Evolutionary conservation across 495 filamentous ascomycete species (phyloP), one percentile per base, ranked within the genome.

Genomic region (Astrothelium subdiscretum): DNA sequence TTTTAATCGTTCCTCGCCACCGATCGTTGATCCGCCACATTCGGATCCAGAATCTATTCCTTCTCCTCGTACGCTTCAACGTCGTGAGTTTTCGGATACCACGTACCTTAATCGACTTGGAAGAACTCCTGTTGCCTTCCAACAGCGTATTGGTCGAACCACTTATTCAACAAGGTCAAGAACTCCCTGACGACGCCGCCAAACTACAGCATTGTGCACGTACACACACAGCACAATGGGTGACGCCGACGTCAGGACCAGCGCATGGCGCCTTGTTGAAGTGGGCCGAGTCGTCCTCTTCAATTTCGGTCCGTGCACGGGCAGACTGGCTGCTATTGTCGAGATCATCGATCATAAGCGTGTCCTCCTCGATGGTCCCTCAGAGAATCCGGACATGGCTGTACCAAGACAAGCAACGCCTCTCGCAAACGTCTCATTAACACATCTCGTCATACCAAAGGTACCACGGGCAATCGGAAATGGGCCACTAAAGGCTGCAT

Each of bases 261-360:
- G 85, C 74, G 77, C 82, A 71, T 96, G 88, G 89, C 91, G 90
- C 77, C 81, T 88, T 72, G 90, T 99, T 74, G 91, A 99, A 83
- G 89, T 97, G 79, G 95, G 95, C 82, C 91, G 95, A 73, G 81
- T 96, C 71, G 87, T 94, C 68, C 85, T 96, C 73, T 83, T 96
- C 80, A 83, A 84, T 70, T 74, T 80, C 70, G 87, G 86, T 67
- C 87, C 85, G 66, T 89, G 84, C 81, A 80, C 76, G 66, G 92
- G 91, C 78, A 88, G 87, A 77, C 84, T 97, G 66, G 95, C 91
- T 66, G 80, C 83, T 72, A 94, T 99, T 75, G 91, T 97, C 77
- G 91, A 97, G 85, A 96, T 99, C 77, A 92, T 97, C 79, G 95
- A 97, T 80, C 94, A 99, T 88, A 96, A 96, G 84, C 90, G 94